These are phyloP conservation scores for Quercus cerris DNA, from an alignment of 306 rosid genomes.

Conservation along the genomic window DNA sequence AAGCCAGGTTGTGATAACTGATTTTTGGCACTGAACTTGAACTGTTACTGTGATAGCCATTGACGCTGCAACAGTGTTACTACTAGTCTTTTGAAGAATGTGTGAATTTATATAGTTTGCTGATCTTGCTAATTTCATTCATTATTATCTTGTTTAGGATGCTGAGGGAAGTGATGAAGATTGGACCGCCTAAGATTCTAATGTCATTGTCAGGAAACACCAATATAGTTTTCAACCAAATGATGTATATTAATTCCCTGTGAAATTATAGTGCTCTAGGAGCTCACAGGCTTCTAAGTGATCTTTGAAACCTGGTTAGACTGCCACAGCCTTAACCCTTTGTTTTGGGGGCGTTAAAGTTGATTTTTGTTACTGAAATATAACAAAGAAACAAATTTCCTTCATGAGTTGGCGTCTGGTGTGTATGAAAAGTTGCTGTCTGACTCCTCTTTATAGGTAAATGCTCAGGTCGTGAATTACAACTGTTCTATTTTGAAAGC, in stretches of 20 bases:
- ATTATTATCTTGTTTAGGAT: conserved; percentile 34
- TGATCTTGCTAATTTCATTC: not conserved
- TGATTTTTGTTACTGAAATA: too few relatives aligned
- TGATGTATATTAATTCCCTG: not conserved
- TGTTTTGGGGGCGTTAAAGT: too few relatives aligned
- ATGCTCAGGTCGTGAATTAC: too few relatives aligned
- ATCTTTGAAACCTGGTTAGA: not conserved
- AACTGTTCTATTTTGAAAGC: too few relatives aligned
- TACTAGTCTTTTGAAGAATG: not conserved
- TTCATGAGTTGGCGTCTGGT: too few relatives aligned
- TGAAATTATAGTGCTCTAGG: too few relatives aligned
- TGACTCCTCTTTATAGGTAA: too few relatives aligned
- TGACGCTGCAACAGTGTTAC: not conserved
- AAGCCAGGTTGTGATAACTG: not conserved
- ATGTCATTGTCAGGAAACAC: not conserved
- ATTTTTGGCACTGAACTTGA: not conserved
- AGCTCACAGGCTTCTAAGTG: not conserved
- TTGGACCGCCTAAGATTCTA: conserved; percentile 49
- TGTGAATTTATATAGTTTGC: not conserved
- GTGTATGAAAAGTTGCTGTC: too few relatives aligned
- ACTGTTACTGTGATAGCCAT: not conserved
- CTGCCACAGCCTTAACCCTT: too few relatives aligned
- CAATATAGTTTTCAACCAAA: not conserved
- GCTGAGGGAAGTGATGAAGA: conserved; percentile 60
- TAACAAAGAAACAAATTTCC: too few relatives aligned